Percentiles rank a stretch among this genome's conserved stretches.
These are phyloP conservation scores for Pythium scleroteichum DNA, from an alignment of 352 stramenopile species.

Conservation along the genomic window DNA sequence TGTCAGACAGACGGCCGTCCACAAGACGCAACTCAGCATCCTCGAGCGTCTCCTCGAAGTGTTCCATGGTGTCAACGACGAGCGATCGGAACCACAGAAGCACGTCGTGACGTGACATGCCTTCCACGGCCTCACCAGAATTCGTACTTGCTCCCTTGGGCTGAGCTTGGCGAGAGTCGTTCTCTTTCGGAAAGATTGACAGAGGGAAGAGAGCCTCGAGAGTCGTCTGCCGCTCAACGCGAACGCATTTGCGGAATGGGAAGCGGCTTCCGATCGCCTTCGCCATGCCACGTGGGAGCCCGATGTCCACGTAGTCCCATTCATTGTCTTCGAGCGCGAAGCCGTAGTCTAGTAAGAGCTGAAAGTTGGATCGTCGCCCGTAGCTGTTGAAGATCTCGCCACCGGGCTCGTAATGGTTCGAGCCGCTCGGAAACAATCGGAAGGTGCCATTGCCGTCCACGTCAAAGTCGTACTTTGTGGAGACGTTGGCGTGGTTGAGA, in stretches of 20 bases:
- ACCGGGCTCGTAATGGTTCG: constrained; percentile 53
- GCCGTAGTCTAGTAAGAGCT: constrained; percentile 92
- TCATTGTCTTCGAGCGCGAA: constrained; percentile 89
- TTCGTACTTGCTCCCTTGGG: not conserved
- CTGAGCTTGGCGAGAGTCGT: not conserved
- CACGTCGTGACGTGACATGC: constrained; percentile 16
- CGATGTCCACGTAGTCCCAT: constrained; percentile 82
- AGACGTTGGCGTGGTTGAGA: constrained; percentile 91
- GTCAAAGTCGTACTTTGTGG: constrained; percentile 88
- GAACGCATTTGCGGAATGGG: constrained; percentile 50
- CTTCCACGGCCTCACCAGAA: not conserved
- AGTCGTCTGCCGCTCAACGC: constrained; percentile 47
- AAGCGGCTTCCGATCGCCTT: constrained; percentile 34
- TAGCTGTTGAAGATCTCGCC: constrained; percentile 93
- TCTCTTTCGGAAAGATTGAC: constrained; percentile 9
- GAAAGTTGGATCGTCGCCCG: constrained; percentile 82
- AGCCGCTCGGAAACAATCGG: constrained; percentile 60
- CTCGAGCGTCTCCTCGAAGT: constrained; percentile 27
- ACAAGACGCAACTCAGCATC: constrained; percentile 34
- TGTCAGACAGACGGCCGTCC: constrained; percentile 20
- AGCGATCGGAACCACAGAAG: constrained; percentile 24
- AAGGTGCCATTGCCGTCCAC: constrained; percentile 60
- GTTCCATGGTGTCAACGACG: constrained; percentile 12
- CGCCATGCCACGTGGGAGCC: constrained; percentile 42
- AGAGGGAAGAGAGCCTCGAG: constrained; percentile 56